Conservation (phyloP, 257 asterid species). For the Przewalskia tangutica region DNA sequence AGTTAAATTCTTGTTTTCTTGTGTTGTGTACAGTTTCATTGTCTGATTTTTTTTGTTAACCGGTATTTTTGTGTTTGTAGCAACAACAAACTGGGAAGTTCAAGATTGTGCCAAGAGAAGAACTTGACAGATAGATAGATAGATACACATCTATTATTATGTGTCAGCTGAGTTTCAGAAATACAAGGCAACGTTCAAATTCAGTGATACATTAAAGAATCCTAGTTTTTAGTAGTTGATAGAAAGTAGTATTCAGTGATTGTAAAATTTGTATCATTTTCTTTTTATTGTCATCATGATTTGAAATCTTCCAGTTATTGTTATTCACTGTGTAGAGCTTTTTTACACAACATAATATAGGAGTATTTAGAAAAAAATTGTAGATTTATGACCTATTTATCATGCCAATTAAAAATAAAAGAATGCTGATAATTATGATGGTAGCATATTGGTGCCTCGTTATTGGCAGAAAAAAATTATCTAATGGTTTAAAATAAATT, state of each 20-base stretch:
- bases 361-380: background rate
- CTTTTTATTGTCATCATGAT: background rate
- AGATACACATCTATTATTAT: background rate
- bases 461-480: no score
- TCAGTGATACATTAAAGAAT: background rate
- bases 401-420: background rate
- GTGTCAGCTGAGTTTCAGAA: background rate
- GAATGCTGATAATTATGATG: no score
- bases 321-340: no score
- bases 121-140: slow-evolving; percentile 15
- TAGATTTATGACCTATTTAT: background rate
- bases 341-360: no score
- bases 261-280: background rate
- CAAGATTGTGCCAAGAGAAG: slow-evolving; percentile 84
- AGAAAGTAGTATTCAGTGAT: background rate
- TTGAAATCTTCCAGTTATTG: background rate
- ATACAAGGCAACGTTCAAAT: background rate
- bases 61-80: slow-evolving; percentile 27
- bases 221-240: background rate
- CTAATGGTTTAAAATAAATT: no score
- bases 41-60: background rate
- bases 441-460: no score
- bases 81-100: slow-evolving; percentile 78
- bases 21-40: background rate
- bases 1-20: background rate